Conservation (phyloP, 1,139 yeast genomes). For the Candida tunisiensis region DNA sequence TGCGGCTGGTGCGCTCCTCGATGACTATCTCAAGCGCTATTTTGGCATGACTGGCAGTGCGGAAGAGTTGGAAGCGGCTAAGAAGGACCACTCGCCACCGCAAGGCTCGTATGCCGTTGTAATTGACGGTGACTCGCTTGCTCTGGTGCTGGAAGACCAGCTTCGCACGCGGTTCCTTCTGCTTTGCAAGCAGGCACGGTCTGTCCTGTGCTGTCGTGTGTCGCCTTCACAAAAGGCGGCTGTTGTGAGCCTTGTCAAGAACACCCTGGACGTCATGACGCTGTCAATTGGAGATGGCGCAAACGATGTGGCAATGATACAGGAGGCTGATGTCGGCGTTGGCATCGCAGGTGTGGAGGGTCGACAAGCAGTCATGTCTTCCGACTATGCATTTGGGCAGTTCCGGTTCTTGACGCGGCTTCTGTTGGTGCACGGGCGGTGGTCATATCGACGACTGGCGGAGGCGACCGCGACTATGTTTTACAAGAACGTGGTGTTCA, state of each 20-base stretch:
- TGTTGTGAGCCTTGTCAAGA: constrained; percentile 77
- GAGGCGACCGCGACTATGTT: constrained; percentile 92
- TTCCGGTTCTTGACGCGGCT: constrained; percentile 69
- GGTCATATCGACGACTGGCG: constrained; percentile 85
- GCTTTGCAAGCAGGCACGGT: constrained; percentile 82
- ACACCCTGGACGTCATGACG: constrained; percentile 70
- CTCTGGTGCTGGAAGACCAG: constrained; percentile 38
- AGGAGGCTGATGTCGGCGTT: constrained; percentile 95
- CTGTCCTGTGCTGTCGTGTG: constrained; percentile 96
- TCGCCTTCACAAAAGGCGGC: constrained; percentile 96
- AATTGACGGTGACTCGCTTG: constrained; percentile 85
- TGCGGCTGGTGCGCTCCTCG: constrained; percentile 36
- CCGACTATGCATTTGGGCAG: constrained; percentile 95
- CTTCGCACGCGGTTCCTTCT: constrained; percentile 53
- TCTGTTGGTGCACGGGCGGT: constrained; percentile 82
- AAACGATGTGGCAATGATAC: constrained; percentile 97
- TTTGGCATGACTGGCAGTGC: constrained; percentile 48
- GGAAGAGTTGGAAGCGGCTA: constrained; percentile 41
- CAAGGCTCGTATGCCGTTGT: constrained; percentile 62
- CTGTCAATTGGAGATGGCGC: constrained; percentile 97
- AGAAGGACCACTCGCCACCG: constrained; percentile 62
- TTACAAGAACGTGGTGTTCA: constrained; percentile 81
- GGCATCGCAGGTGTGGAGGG: constrained; percentile 99
- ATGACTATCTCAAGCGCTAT: constrained; percentile 38
- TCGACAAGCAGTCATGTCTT: constrained; percentile 97